phyloP scores from a whole-genome alignment of 305 asterid genomes.

The Fraxinus dipetala region DNA sequence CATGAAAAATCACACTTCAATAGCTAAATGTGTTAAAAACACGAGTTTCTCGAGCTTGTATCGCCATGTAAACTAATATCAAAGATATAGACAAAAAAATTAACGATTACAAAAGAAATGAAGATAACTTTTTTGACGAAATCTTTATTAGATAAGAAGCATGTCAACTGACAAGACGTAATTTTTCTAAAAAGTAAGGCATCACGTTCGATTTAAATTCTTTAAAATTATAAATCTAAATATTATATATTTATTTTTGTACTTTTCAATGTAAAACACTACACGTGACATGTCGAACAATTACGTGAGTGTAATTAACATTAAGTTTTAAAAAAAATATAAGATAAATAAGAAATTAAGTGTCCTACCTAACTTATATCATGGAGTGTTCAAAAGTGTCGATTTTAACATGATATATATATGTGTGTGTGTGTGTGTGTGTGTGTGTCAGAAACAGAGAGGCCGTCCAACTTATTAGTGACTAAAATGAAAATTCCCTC shows the following conservation, averaged over 20 bases:
- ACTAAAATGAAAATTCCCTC: slow-evolving; percentile 25
- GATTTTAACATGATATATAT: not conserved
- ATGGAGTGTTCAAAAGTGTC: not conserved
- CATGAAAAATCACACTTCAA: not conserved
- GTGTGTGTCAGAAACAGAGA: not conserved
- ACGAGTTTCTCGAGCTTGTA: not conserved
- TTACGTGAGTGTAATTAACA: not conserved
- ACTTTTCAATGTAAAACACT: not conserved
- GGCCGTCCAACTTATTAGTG: not conserved
- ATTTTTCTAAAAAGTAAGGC: not conserved
- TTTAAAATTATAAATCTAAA: not conserved
- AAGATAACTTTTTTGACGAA: not conserved
- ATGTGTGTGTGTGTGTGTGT: no score
- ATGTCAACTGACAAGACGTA: not conserved
- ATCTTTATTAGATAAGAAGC: not conserved
- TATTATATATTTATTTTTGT: not conserved
- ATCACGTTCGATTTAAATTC: not conserved
- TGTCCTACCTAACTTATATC: not conserved
- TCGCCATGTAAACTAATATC: not conserved
- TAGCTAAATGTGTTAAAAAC: not conserved
- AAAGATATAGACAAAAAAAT: not conserved
- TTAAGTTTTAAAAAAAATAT: not conserved
- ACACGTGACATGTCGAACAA: not conserved
- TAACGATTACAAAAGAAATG: not conserved
- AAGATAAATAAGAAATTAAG: not conserved